Percentiles rank a stretch among this genome's conserved stretches.
Conservation (phyloP, 2,329 filamentous ascomycete species). For the Calycina herbarum region DNA sequence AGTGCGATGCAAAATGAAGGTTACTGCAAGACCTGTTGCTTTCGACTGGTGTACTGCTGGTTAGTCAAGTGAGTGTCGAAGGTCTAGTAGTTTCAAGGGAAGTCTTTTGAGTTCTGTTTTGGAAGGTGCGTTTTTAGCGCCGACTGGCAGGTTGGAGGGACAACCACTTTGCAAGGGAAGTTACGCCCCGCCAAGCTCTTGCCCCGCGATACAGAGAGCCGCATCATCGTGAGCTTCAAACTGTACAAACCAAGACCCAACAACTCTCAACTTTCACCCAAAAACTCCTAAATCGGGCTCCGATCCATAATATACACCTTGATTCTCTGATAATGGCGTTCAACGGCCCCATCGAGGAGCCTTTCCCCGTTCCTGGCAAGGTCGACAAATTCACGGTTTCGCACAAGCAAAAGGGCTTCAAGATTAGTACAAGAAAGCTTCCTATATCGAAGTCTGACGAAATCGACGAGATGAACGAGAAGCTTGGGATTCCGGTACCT, state of each 20-base stretch:
- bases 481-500: constrained; percentile 81
- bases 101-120: not conserved
- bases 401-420: constrained; percentile 65
- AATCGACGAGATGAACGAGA: constrained; percentile 80
- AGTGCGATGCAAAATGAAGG: not conserved
- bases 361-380: constrained; percentile 51
- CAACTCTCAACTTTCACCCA: not conserved
- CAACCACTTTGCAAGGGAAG: not conserved
- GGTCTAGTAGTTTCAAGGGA: not conserved
- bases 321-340: constrained; percentile 31
- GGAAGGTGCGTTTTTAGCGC: not conserved
- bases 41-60: constrained; percentile 15
- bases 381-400: constrained; percentile 55
- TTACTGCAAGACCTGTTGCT: not conserved
- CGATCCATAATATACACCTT: not conserved
- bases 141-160: not conserved
- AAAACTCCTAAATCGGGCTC: not conserved
- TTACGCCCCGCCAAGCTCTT: constrained; percentile 10
- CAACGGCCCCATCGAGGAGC: constrained; percentile 46
- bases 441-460: constrained; percentile 91
- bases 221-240: not conserved
- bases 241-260: not conserved
- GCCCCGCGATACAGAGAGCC: constrained; percentile 5
- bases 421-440: constrained; percentile 80
- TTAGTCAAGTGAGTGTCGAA: constrained; percentile 24